phyloP scores from a whole-genome alignment of 192 early-diverging fungal species.

The Linnemannia hyalina region DNA sequence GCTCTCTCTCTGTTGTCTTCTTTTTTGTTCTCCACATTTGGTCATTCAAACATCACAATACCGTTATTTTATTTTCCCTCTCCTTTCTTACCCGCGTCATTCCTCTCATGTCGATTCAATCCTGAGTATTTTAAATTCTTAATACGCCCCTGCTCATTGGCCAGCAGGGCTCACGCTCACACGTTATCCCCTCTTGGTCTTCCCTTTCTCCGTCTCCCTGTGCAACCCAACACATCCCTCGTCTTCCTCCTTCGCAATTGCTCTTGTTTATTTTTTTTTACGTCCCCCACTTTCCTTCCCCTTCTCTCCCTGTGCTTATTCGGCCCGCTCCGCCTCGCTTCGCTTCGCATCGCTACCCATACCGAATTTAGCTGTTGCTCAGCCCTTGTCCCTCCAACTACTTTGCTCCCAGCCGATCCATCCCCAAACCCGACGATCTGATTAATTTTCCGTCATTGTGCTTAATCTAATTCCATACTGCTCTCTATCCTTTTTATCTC shows the following conservation, averaged over 20 bases:
- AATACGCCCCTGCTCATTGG: neutral
- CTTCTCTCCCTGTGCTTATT: neutral
- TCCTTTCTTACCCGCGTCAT: neutral
- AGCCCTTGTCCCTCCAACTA: neutral
- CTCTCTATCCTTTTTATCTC: neutral
- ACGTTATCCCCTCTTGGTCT: neutral
- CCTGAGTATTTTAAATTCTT: neutral
- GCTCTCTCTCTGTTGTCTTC: neutral
- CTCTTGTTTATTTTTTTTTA: neutral
- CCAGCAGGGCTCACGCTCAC: slow-evolving; percentile 10
- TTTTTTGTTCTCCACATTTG: slow-evolving; percentile 16
- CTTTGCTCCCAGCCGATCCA: neutral
- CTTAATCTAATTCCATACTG: neutral
- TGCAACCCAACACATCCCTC: neutral
- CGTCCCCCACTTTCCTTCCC: slow-evolving; percentile 1
- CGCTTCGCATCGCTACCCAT: slow-evolving; percentile 21
- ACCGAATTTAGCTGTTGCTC: slow-evolving; percentile 7
- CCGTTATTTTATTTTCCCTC: neutral
- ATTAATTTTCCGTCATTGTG: neutral
- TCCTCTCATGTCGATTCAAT: neutral
- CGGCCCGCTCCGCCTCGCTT: slow-evolving; percentile 33
- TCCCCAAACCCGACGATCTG: neutral
- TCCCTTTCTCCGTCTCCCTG: neutral
- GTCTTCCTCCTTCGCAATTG: neutral
- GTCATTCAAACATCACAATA: neutral